Conservation (phyloP, 257 asterid species). For the Cordia subcordata region DNA sequence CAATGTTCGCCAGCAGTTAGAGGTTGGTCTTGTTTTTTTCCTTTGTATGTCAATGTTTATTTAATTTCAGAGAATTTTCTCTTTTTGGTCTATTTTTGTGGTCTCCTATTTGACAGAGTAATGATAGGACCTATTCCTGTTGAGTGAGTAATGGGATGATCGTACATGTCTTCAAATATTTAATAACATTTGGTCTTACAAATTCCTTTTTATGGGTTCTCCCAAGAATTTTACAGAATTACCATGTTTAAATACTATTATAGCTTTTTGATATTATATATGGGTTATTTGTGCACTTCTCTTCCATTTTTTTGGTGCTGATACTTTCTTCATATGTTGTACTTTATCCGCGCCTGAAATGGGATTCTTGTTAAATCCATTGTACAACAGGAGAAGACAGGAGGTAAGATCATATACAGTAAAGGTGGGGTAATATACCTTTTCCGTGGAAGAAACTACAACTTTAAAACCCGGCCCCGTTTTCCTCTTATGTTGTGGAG, state of each 20-base stretch:
- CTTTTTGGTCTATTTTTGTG: neutral
- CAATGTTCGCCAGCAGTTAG: constrained; percentile 73
- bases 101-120: too few relatives aligned
- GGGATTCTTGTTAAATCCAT: constrained; percentile 15
- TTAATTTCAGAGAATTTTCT: neutral
- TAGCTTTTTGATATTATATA: too few relatives aligned
- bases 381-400: constrained; percentile 67
- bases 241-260: too few relatives aligned
- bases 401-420: constrained; percentile 71
- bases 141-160: too few relatives aligned
- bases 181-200: too few relatives aligned
- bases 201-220: too few relatives aligned
- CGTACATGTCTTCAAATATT: too few relatives aligned
- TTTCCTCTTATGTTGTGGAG: constrained; percentile 95
- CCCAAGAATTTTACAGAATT: too few relatives aligned
- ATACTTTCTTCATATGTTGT: constrained; percentile 1
- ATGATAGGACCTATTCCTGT: too few relatives aligned
- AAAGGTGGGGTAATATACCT: constrained; percentile 77
- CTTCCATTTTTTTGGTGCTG: neutral
- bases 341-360: neutral
- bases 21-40: constrained; percentile 45
- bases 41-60: neutral
- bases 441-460: constrained; percentile 92
- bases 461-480: constrained; percentile 60
- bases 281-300: neutral